Evolutionary conservation across 140 eudicot species (phyloP), one percentile per base, ranked within the genome.

Genomic region (Ambrosia hybrid): DNA sequence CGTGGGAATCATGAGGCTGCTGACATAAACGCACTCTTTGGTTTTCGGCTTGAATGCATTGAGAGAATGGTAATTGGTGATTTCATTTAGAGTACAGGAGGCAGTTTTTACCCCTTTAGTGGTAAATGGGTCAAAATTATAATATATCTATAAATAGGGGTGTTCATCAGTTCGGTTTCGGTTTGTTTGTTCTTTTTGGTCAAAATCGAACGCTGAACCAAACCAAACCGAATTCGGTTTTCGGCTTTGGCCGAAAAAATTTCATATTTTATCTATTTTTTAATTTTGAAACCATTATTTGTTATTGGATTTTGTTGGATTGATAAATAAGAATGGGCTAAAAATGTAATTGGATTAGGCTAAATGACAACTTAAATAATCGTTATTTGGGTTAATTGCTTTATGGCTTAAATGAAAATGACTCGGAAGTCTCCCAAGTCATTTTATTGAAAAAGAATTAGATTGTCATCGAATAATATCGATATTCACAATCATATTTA

Each of bases 1-100:
- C 96, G 99, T 38, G 99, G 99, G 73, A 94, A 94, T 77, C 99
- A 94, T 10, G 99, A 94, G 80, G 99, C 99, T 70, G 91, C 99
- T 51, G 99, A 94, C 78, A 87, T 94, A 57, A 94, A 94, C 76
- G 96, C 96, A 51, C 86, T 94, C 46, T 94, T 94, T 84, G 99
- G 99, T 37, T 94, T 90, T 72, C 99, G 99, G 76, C 85, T 84
- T 71, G 99, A 94, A 76, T 94, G 99, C 84, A 86, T 94, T 41
- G 99, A 90, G 79, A 90, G 99, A 84, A 86, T 94, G 99, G 99
- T 94, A 89, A 65, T 68, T 67, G 46, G 26, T 52, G 62, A 60
- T 12, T 75, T 9, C 61, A 9, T 33, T 52, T 37, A 5, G 66
- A 6, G 37, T 61, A 37, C 49, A 48, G 37, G 41, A 51, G 56